Base-by-base conservation (phyloP, 495 filamentous ascomycete species). In the Penicillium daleae region DNA sequence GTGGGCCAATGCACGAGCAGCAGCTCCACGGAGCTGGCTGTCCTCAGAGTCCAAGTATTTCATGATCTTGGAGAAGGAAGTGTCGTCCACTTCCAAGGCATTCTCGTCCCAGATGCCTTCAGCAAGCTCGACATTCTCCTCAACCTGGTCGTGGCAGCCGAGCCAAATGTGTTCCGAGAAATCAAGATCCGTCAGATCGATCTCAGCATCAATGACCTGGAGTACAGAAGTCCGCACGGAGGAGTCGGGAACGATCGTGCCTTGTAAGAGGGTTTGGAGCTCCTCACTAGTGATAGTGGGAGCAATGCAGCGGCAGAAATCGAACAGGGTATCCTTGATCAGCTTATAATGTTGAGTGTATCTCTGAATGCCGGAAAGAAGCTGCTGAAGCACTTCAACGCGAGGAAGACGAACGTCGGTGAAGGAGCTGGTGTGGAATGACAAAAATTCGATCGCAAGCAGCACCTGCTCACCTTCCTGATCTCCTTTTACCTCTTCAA, bases 111-210 rank as follows among this genome's bases (percentile, higher is more conserved):
- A 98, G 37, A 98, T 97, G 0, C 90, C 86, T 29, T 83, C 84
- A 2, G 89, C 94, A 31, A 97, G 79, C 39, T 96, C 92, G 6
- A 80, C 83, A 66, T 98, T 97, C 68, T 97, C 95, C 13, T 92
- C 87, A 0, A 90, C 85, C 59, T 95, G 91, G 61, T 99, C 95
- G 68, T 98, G 93, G 73, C 86, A 94, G 56, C 88, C 89, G 24
- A 99, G 82, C 94, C 94, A 98, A 13, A 98, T 90, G 66, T 98
- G 92, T 60, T 92, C 90, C 9, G 87, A 93, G 70, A 92, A 94
- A 32, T 88, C 85, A 27, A 90, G 79, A 55, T 97, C 91, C 52
- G 87, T 93, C 80, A 99, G 82, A 67, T 98, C 94, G 40, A 98
- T 87, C 69, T 97, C 92, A 24, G 91, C 86, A 64, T 92, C 89